Base-by-base conservation (phyloP, 176 grass and related monocot species). In the Coix lacrymajobi region DNA sequence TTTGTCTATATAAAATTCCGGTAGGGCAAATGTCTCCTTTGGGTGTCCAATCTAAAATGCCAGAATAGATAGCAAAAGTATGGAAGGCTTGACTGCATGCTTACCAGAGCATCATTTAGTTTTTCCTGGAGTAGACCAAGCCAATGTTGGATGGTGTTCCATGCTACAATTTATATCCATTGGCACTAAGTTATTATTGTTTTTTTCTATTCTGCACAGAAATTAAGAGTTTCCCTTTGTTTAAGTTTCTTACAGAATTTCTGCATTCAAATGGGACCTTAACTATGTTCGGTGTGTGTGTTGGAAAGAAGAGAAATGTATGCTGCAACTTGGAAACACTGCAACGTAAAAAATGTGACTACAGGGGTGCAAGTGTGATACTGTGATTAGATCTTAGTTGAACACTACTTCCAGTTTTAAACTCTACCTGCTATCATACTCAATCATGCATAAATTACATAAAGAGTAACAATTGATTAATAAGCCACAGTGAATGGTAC, bases 311-410 rank as follows among this genome's bases (percentile, higher is more conserved):
- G n/a, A 12, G 45, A 22, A 6, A n/a, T 76, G 16, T 31, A 66
- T 88, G 64, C 68, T 60, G 36, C 34, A 44, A 40, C 39, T 26
- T 80, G 25, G 71, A 52, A 32, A 51, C 36, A 82, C 44, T 45
- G 15, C 25, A 88, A 64, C 44, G 66, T 83, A 78, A 65, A 72
- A 83, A 64, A n/a, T 85, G 39, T 52, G 41, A 77, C 54, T 77
- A 43, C 34, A 62, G 8, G n/a, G 28, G 71, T 51, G 26, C 28
- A 30, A 16, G n/a, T 46, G 4, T 73, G 41, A 30, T 72, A 7
- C 67, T 51, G 17, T 52, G 19, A 44, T 10, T 46, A 32, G 16
- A 51, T 73, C 17, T 51, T 31, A 51, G 44, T 73, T 51, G 44
- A 51, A 2, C 17, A 5, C 16, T 31, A 17, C 68, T 29, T 4